Evolutionary conservation across 805 yeast genomes (phyloP), one percentile per base, ranked within the genome.

Genomic region (Myxozyma sirexii): DNA sequence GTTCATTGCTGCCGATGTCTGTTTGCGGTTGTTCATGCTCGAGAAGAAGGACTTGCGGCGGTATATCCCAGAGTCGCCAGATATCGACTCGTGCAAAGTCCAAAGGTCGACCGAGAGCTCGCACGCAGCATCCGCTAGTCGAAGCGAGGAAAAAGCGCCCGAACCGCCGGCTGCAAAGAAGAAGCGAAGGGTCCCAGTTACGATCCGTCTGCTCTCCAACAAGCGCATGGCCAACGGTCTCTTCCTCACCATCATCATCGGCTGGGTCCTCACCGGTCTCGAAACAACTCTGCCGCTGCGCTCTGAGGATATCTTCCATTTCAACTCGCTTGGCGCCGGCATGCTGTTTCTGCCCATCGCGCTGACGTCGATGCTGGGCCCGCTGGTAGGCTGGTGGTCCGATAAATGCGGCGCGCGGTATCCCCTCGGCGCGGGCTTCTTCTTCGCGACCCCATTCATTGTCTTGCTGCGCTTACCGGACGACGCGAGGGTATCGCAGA

Each of bases 221-320:
- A 38, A 46, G 7, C 66, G 74, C 2, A 54, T 73, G 29, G 24
- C 66, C 26, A 67, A 57, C 49, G 48, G 59, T 8, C 51, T 71
- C 24, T 51, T 69, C 24, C 67, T 67, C 43, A 54, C 72, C 4
- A 31, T 71, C n/a, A 63, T 69, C 10, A 47, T 70, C 19, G 73
- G 69, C 5, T 71, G 74, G 74, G 53, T 72, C 35, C 52, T 72
- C 46, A 54, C 71, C 49, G 69, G 71, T 4, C 38, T 73, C n/a
- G 76, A 73, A 51, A 63, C 76, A 3, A 71, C 73, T 1, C 53
- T 73, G 13, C 69, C 76, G 7, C 56, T 72, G 15, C 74, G 69
- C 56, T 52, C 73, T 21, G 62, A 70, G 13, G 62, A 63, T 3
- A 42, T 70, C 1, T 73, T 73, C 50, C 60, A 68, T 13, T 74